Conservation (phyloP, 345 rosid genomes). For the Acer campestre region DNA sequence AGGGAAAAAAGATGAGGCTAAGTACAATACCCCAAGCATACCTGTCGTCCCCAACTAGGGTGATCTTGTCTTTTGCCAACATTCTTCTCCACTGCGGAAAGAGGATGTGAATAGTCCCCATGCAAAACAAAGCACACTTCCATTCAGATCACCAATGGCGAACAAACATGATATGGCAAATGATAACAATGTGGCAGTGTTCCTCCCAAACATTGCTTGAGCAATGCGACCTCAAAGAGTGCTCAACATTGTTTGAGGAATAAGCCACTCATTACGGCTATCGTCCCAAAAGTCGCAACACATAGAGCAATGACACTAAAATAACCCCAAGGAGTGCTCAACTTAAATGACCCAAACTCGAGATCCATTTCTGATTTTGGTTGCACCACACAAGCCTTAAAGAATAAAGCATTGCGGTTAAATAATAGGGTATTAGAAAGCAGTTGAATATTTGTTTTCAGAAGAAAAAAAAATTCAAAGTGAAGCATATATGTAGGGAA, state of each 20-base stretch:
- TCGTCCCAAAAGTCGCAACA: conserved; percentile 83
- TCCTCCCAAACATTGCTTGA: conserved; percentile 91
- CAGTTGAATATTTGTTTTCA: not conserved
- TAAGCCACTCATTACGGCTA: conserved; percentile 89
- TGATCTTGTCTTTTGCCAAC: conserved; percentile 87
- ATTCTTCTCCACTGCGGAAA: conserved; percentile 90
- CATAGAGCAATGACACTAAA: conserved; percentile 58
- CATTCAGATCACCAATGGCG: conserved; percentile 75
- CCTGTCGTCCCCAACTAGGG: conserved; percentile 67
- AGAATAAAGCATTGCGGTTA: conserved; percentile 11
- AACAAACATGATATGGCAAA: conserved; percentile 77
- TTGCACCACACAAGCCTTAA: conserved; percentile 93
- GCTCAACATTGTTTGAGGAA: conserved; percentile 84
- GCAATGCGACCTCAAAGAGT: conserved; percentile 87
- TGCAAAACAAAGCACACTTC: conserved; percentile 84
- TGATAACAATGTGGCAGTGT: conserved; percentile 67
- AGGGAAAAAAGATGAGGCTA: conserved; percentile 80
- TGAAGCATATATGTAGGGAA: not conserved
- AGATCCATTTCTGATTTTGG: conserved; percentile 87
- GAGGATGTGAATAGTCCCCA: conserved; percentile 94
- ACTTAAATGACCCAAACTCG: conserved; percentile 68
- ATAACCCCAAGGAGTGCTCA: conserved; percentile 92
- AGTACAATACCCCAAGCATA: conserved; percentile 83
- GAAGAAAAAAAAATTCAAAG: not conserved
- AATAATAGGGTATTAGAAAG: no score